Evolutionary conservation across 2,329 filamentous ascomycete species (phyloP), one percentile per base, ranked within the genome.

Genomic region (Diaporthe vexans): DNA sequence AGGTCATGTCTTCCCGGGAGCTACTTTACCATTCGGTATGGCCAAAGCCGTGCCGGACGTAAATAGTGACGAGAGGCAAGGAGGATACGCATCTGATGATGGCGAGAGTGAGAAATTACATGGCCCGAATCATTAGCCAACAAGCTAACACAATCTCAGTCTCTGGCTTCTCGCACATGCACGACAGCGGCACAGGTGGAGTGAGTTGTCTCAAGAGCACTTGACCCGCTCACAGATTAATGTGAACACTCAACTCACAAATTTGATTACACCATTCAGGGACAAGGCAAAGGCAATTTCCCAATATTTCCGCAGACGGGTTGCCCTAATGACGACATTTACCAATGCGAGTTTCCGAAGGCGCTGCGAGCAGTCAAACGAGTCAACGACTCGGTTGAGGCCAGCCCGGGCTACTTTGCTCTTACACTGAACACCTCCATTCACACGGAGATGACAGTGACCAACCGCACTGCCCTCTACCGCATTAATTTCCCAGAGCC

Each of bases 391-490:
- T 85, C 85, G 6, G 82, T 87, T 33, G 79, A 84, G 51, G 86
- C 88, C 17, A 82, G 82, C 46, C 88, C 88, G 5, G 88, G 88
- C 1, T 89, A 89, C 76, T 90, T 90, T 77, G 80, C 84, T 1
- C 79, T 90, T 4, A 83, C 83, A n/a, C 81, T 90, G 26, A 78
- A 84, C 52, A 87, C 84, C 21, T 85, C 85, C 1, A 85, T 90
- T 58, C 81, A 80, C 48, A 84, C 85, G 4, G 87, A 90, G 77
- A 89, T 90, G 82, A 87, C 88, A 0, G 84, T 85, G 4, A 83
- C 87, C 0, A 86, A 88, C 71, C 87, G 86, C 76, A 86, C 88
- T 11, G 86, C 88, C 9, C 81, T 90, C 2, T 90, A 88, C 77
- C 83, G 85, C 33, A 89, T 90, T 79, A 85, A 84, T 3, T 89